Evolutionary conservation across 495 filamentous ascomycete genomes (phyloP).

Genomic region (Aspergillus baeticus): DNA sequence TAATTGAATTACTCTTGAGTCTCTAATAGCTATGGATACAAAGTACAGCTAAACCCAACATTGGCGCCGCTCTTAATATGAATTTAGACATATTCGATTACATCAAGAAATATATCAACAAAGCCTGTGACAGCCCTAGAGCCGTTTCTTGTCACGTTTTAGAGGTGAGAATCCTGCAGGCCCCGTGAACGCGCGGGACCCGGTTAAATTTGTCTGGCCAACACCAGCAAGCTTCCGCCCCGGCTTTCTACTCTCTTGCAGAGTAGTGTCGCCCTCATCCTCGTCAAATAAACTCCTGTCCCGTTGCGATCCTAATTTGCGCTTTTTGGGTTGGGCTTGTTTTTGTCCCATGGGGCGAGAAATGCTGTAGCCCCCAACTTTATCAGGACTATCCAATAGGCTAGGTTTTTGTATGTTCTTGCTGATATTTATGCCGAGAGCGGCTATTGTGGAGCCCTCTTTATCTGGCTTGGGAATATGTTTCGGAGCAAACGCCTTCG

Average conservation of each 20-base stretch:
- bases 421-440: background rate
- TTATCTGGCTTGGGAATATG: background rate
- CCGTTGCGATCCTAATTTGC: conserved; percentile 63
- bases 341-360: conserved; percentile 28
- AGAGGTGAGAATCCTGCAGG: conserved; percentile 70
- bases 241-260: conserved; percentile 28
- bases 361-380: background rate
- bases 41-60: too few species aligned
- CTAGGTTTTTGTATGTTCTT: conserved; percentile 1
- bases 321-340: conserved; percentile 67
- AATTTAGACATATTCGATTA: too few species aligned
- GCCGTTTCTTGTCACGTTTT: conserved; percentile 69
- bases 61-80: too few species aligned
- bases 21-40: too few species aligned
- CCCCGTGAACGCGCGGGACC: conserved; percentile 26
- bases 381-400: conserved; percentile 3
- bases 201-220: conserved; percentile 19
- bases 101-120: too few species aligned
- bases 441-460: background rate
- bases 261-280: conserved; percentile 57
- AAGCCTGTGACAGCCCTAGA: background rate
- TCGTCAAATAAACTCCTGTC: conserved; percentile 75
- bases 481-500: background rate
- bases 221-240: conserved; percentile 30
- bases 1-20: too few species aligned